phyloP scores from a whole-genome alignment of 2,329 filamentous ascomycete genomes.

The Colletotrichum trifolii region DNA sequence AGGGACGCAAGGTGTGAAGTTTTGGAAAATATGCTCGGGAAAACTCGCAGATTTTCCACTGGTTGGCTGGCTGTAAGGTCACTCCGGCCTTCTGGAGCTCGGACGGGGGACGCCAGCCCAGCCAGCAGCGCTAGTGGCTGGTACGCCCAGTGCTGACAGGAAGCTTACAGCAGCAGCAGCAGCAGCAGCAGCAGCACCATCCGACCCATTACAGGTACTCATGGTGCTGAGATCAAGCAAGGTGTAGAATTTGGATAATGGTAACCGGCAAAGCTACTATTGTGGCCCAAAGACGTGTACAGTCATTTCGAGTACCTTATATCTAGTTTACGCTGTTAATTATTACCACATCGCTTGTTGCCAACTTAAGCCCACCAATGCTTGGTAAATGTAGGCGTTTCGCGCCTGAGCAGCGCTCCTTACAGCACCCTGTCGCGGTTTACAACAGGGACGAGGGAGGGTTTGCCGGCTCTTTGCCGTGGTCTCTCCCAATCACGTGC shows the following conservation, averaged over 20 bases:
- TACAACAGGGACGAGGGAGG: background rate
- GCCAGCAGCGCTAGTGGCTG: constrained; percentile 17
- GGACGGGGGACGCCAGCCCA: constrained; percentile 40
- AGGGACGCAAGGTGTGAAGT: constrained; percentile 50
- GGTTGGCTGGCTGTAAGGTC: constrained; percentile 31
- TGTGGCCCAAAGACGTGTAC: too few species aligned
- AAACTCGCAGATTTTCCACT: constrained; percentile 59
- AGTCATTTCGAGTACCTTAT: too few species aligned
- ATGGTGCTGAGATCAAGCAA: too few species aligned
- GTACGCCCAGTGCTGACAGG: constrained; percentile 9
- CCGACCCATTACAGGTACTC: background rate
- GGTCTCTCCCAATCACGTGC: constrained; percentile 33
- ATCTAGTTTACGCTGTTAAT: too few species aligned
- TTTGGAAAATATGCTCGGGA: constrained; percentile 56
- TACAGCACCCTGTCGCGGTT: too few species aligned
- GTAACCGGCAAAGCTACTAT: too few species aligned
- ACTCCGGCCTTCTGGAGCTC: constrained; percentile 43
- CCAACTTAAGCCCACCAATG: too few species aligned
- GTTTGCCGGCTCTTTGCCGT: constrained; percentile 37
- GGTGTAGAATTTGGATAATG: too few species aligned
- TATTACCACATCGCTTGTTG: too few species aligned
- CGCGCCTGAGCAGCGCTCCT: too few species aligned
- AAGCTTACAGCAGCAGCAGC: constrained; percentile 8
- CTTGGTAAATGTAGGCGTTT: too few species aligned
- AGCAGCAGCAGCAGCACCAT: background rate